Conservation (phyloP, 2,329 filamentous ascomycete genomes). For the Ophiocordyceps polyrhachis-furcata region DNA sequence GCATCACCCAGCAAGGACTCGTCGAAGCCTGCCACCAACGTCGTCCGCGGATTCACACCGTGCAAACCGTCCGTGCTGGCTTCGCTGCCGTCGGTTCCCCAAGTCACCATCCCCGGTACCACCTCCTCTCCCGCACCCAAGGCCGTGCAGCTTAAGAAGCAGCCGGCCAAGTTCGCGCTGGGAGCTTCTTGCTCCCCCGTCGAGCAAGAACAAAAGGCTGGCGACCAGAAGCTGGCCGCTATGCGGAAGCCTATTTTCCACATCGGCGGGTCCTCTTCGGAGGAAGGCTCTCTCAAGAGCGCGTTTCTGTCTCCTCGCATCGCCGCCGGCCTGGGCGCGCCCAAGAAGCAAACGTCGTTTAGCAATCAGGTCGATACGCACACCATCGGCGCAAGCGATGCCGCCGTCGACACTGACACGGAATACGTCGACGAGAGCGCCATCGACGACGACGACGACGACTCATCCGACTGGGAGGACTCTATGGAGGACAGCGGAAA, state of each 20-base stretch:
- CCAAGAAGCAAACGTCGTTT: constrained; percentile 61
- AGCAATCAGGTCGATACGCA: constrained; percentile 54
- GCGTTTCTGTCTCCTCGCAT: constrained; percentile 26
- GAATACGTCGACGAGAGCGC: constrained; percentile 65
- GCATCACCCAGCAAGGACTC: constrained; percentile 36
- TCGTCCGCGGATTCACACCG: constrained; percentile 75
- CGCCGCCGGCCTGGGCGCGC: constrained; percentile 17
- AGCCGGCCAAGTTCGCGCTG: constrained; percentile 45
- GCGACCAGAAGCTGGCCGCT: constrained; percentile 17
- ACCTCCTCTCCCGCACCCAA: constrained; percentile 39
- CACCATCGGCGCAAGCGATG: constrained; percentile 36
- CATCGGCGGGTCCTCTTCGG: constrained; percentile 47
- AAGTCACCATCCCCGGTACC: constrained; percentile 40
- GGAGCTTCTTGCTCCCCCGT: constrained; percentile 67
- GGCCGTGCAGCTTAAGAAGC: constrained; percentile 48
- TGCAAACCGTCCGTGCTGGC: constrained; percentile 36
- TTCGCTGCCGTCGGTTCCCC: constrained; percentile 27
- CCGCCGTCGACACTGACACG: constrained; percentile 17
- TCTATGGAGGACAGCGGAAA: constrained; percentile 67
- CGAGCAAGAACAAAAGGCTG: constrained; percentile 29
- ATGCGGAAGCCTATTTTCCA: constrained; percentile 27
- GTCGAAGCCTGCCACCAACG: constrained; percentile 27
- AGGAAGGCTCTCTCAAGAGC: constrained; percentile 54
- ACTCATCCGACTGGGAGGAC: constrained; percentile 40
- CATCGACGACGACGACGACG: constrained; percentile 57